Evolutionary conservation across 176 grass and related monocot genomes (phyloP).

Genomic region (Poa pratensis): DNA sequence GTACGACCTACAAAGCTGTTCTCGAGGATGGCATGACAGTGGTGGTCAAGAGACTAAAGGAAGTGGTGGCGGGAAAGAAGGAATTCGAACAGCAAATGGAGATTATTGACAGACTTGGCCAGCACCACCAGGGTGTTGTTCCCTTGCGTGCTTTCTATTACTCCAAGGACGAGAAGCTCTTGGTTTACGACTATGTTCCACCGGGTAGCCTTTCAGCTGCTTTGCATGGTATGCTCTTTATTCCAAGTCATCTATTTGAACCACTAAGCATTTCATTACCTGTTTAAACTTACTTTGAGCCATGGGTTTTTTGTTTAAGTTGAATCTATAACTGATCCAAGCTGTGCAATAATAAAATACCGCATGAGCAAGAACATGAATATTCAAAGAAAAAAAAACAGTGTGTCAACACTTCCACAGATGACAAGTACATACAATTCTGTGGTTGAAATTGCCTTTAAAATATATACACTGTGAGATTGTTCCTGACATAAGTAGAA

Average conservation of each 20-base stretch:
- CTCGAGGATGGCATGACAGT: conserved; percentile 95
- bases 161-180: conserved; percentile 97
- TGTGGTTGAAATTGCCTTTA: neutral
- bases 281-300: conserved; percentile 2
- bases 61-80: conserved; percentile 79
- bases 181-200: conserved; percentile 86
- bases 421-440: neutral
- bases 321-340: neutral
- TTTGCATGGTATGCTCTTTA: conserved; percentile 84
- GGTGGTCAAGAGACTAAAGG: conserved; percentile 92
- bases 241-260: conserved; percentile 26
- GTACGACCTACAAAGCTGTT: conserved; percentile 90
- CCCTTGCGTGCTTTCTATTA: conserved; percentile 93
- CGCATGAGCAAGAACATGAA: neutral
- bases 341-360: conserved; percentile 27
- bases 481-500: neutral
- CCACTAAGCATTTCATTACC: conserved; percentile 20
- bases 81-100: conserved; percentile 98
- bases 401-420: neutral
- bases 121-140: conserved; percentile 74
- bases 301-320: neutral
- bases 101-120: conserved; percentile 73
- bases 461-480: neutral
- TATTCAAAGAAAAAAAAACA: neutral
- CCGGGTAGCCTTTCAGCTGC: conserved; percentile 66